Evolutionary conservation across 1,284 basidiomycete species (phyloP), one percentile per base, ranked within the genome.

Genomic region (Chondrostereum purpureum): DNA sequence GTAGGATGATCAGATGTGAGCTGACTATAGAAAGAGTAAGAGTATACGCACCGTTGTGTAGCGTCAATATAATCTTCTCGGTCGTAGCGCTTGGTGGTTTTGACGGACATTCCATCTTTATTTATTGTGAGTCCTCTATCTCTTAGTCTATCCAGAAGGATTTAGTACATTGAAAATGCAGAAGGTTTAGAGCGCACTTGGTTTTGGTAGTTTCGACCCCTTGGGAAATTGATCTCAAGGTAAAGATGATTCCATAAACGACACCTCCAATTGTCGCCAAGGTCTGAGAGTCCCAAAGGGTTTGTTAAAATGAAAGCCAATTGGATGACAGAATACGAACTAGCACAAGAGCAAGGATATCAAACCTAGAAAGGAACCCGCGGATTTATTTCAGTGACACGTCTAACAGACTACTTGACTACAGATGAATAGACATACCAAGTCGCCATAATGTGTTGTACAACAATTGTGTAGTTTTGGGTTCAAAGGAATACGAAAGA

Each of bases 21-120:
- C 16, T 17, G n/a, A n/a, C n/a, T n/a, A n/a, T 34, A 38, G 16
- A 33, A 31, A 16, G 16, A 16, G 5, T 6, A n/a, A 11, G 13
- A 5, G 14, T 1, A 31, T 4, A 64, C 72, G 51, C 48, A 83
- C 82, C 83, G 67, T 57, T 85, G 83, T 6, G 83, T 84, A 4
- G 81, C 80, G 55, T 85, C 82, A 8, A 85, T 65, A 50, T 87
- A 85, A 39, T 75, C 70, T 41, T 81, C 76, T 31, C 77, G 65
- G 47, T 78, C 74, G 50, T 80, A 70, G 5, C 72, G 69, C 49
- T 69, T 73, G 19, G 68, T 58, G 0, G 82, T 85, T 59, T 82
- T 83, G 33, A 87, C 68, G 0, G 77, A 73, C 14, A 86, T 66
- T 2, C 83, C 83, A 5, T 66, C 62, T 14, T 68, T 59, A 0